Conservation (phyloP, 1,284 basidiomycete species). For the Mycena sp. region DNA sequence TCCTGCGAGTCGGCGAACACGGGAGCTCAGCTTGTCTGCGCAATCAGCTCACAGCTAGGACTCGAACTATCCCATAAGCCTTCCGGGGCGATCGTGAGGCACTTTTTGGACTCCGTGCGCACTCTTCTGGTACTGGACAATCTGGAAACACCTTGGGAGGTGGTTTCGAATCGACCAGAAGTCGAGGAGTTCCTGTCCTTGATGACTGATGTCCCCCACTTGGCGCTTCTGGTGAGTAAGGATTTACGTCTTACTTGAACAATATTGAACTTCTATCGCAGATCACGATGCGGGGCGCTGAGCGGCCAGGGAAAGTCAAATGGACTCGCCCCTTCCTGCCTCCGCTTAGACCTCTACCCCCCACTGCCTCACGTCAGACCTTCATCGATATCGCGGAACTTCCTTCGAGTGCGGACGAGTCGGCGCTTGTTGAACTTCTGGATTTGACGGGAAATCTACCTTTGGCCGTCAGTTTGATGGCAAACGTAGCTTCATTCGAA, state of each 20-base stretch:
- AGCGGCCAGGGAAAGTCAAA: background rate
- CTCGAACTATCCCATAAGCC: background rate
- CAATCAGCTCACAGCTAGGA: slow-evolving; percentile 26
- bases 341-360: background rate
- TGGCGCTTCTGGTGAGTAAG: too few species aligned
- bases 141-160: slow-evolving; percentile 35
- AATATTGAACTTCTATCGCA: too few species aligned
- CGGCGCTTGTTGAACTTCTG: too few species aligned
- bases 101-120: background rate
- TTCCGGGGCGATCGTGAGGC: background rate
- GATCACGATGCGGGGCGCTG: too few species aligned
- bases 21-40: background rate
- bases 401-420: too few species aligned
- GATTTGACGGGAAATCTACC: too few species aligned
- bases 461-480: too few species aligned
- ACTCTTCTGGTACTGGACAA: slow-evolving; percentile 10
- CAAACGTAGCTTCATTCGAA: background rate
- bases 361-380: too few species aligned
- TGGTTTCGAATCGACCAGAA: slow-evolving; percentile 28
- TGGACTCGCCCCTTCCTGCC: background rate
- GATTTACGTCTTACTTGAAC: too few species aligned
- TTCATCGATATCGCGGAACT: too few species aligned
- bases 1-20: slow-evolving; percentile 4
- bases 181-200: background rate
- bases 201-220: background rate